phyloP scores from a whole-genome alignment of 2,329 filamentous ascomycete species.

The Coniochaeta prunicola region DNA sequence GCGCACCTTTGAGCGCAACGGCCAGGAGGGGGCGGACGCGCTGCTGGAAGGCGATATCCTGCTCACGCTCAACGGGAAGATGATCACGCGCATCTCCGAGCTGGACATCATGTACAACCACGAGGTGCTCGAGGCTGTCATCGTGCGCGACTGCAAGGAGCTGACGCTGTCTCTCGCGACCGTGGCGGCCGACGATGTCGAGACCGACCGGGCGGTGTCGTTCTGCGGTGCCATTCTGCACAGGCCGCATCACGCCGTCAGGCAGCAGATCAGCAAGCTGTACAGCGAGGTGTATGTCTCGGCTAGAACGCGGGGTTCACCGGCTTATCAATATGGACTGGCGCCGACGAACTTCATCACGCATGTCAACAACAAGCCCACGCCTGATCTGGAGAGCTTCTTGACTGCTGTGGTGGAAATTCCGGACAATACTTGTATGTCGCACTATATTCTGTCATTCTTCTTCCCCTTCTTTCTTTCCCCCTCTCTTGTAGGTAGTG shows the following conservation, averaged over 20 bases:
- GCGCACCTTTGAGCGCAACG: constrained; percentile 57
- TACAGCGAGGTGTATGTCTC: constrained; percentile 96
- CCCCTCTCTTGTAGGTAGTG: background rate
- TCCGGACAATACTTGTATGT: constrained; percentile 83
- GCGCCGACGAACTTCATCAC: constrained; percentile 97
- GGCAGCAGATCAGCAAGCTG: constrained; percentile 94
- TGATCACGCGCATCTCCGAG: constrained; percentile 89
- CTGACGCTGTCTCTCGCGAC: constrained; percentile 72
- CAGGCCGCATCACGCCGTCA: constrained; percentile 88
- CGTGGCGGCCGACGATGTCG: constrained; percentile 79
- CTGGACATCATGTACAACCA: constrained; percentile 95
- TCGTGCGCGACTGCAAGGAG: constrained; percentile 80
- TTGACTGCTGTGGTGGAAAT: constrained; percentile 77
- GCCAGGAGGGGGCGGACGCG: constrained; percentile 33
- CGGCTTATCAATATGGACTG: constrained; percentile 82
- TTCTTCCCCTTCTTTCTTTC: background rate
- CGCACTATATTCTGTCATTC: background rate
- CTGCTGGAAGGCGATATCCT: constrained; percentile 89
- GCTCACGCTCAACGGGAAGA: constrained; percentile 80
- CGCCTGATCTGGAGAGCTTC: constrained; percentile 75
- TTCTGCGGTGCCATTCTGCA: constrained; percentile 96
- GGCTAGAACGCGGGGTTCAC: constrained; percentile 74
- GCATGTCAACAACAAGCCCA: constrained; percentile 83
- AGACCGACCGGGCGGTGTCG: constrained; percentile 84
- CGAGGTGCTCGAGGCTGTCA: constrained; percentile 71